Conservation (phyloP, 2,329 filamentous ascomycete species). For the Xylariaceae sp. region DNA sequence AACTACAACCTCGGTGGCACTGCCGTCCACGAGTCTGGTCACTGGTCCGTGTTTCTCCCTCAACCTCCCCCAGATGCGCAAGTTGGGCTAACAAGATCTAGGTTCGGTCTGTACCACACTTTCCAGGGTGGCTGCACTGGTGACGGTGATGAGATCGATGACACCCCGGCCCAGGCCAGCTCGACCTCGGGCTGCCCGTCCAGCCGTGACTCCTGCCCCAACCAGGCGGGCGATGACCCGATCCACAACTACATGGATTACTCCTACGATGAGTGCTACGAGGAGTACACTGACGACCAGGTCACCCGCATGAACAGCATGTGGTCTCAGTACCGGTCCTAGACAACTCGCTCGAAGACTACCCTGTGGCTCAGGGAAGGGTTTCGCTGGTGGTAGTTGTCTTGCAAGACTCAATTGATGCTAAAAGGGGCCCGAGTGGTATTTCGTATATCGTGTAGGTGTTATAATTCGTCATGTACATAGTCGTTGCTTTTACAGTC, state of each 20-base stretch:
- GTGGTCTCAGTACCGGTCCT: constrained; percentile 1
- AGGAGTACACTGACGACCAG: constrained; percentile 35
- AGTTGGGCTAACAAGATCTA: not conserved
- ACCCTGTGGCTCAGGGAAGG: no score
- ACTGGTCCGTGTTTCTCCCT: constrained; percentile 27
- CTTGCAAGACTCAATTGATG: no score
- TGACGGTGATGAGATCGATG: constrained; percentile 33
- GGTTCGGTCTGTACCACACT: constrained; percentile 37
- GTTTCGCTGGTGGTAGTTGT: no score
- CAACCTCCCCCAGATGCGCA: not conserved
- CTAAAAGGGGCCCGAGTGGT: no score
- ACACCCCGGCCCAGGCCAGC: constrained; percentile 35
- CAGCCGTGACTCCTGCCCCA: constrained; percentile 28
- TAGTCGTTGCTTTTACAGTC: no score
- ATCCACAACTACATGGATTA: constrained; percentile 36
- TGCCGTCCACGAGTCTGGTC: constrained; percentile 37
- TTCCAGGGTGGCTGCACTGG: constrained; percentile 35
- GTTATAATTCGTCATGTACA: no score
- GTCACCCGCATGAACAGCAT: constrained; percentile 5
- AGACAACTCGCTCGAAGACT: not conserved
- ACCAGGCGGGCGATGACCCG: constrained; percentile 24
- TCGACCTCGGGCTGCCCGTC: constrained; percentile 33
- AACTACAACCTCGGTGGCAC: constrained; percentile 35
- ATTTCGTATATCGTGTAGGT: no score
- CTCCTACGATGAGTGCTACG: constrained; percentile 34